These are phyloP conservation scores for Ophiostoma sp. DNA, from an alignment of 2,329 filamentous ascomycete genomes.

Conservation along the genomic window DNA sequence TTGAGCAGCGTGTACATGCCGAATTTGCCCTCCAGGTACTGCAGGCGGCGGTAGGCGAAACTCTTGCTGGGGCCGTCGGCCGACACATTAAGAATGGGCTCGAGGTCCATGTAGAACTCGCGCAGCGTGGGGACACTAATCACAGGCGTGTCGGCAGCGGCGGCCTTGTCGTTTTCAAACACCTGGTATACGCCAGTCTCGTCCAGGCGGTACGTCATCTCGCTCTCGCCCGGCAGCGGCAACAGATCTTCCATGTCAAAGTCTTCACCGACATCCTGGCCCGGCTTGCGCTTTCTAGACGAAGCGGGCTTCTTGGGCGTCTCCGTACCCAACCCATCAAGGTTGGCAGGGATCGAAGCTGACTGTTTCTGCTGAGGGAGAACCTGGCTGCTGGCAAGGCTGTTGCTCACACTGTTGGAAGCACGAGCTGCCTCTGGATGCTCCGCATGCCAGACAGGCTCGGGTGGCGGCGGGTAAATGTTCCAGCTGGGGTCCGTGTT, in stretches of 20 bases:
- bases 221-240: conserved; percentile 65
- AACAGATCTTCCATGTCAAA: conserved; percentile 75
- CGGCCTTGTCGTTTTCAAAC: conserved; percentile 63
- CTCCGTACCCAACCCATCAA: conserved; percentile 18
- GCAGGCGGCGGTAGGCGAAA: conserved; percentile 88
- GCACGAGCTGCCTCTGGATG: conserved; percentile 33
- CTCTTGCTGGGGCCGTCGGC: conserved; percentile 95
- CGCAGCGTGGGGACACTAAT: conserved; percentile 84
- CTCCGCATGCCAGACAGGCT: conserved; percentile 77
- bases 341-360: neutral
- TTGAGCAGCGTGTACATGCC: conserved; percentile 90
- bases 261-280: conserved; percentile 85
- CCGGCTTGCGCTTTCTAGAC: conserved; percentile 71
- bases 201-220: conserved; percentile 74
- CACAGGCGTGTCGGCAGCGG: conserved; percentile 61
- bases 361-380: conserved; percentile 31
- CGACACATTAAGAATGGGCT: conserved; percentile 79
- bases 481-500: conserved; percentile 77
- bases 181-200: conserved; percentile 87
- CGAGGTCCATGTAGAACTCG: conserved; percentile 94
- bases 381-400: conserved; percentile 43
- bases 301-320: conserved; percentile 25
- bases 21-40: conserved; percentile 95
- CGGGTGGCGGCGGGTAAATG: conserved; percentile 86
- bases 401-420: conserved; percentile 34